Conservation (phyloP, 768 basidiomycete species). For the Scleroderma bovista region DNA sequence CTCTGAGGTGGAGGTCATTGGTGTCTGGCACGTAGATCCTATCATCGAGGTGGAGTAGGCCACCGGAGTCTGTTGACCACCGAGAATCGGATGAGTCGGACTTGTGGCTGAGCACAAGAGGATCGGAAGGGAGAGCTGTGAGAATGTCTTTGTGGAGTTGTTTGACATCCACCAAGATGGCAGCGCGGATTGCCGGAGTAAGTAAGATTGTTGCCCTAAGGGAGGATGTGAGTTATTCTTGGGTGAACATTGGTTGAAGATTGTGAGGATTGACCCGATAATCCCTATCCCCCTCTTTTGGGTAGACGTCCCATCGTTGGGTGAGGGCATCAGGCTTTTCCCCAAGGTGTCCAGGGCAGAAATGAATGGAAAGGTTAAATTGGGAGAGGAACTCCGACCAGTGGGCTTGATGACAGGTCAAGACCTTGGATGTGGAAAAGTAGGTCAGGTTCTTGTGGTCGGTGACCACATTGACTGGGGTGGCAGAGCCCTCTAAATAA, state of each 20-base stretch:
- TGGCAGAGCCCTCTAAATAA: constrained; percentile 1
- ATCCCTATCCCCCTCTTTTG: not conserved
- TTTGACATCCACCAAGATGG: constrained; percentile 9
- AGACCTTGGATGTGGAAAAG: constrained; percentile 4
- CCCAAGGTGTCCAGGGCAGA: constrained; percentile 6
- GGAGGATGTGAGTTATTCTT: not conserved
- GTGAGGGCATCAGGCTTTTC: not conserved
- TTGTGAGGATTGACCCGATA: not conserved
- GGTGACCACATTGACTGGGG: constrained; percentile 12
- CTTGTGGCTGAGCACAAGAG: not conserved
- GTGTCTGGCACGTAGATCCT: not conserved
- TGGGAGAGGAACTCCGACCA: constrained; percentile 36
- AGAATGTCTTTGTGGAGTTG: constrained; percentile 14
- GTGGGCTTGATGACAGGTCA: constrained; percentile 4
- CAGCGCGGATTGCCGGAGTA: not conserved
- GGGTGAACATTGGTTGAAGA: not conserved
- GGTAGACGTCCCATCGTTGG: not conserved
- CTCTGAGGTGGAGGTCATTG: constrained; percentile 13
- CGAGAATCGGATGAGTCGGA: not conserved
- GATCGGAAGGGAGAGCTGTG: not conserved
- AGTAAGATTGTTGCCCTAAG: not conserved
- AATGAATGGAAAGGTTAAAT: constrained; percentile 17
- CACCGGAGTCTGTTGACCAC: not conserved
- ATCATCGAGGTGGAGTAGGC: not conserved
- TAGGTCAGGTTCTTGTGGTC: constrained; percentile 18